Percentiles rank a stretch among this genome's conserved stretches.
phyloP scores from a whole-genome alignment of 2,329 filamentous ascomycete genomes.

The Didymella pomorum region DNA sequence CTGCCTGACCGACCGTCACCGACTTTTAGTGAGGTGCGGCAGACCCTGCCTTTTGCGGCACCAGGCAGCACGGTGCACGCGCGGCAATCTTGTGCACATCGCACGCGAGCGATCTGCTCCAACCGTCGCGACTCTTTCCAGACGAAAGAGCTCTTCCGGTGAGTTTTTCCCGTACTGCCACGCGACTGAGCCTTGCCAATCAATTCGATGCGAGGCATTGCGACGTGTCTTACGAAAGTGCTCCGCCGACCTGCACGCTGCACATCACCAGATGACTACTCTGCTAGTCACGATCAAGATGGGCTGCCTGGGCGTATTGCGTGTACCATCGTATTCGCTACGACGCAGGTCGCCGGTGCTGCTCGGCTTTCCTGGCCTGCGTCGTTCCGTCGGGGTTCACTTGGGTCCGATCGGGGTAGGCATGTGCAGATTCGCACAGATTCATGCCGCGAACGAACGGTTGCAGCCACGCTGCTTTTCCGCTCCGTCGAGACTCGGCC shows the following conservation, averaged over 20 bases:
- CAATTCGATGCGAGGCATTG: slow-evolving; percentile 18
- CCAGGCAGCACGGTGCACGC: slow-evolving; percentile 16
- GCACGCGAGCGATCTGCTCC: slow-evolving; percentile 21
- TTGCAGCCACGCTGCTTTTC: slow-evolving; percentile 17
- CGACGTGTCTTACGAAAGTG: slow-evolving; percentile 19
- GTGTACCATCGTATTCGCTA: slow-evolving; percentile 20
- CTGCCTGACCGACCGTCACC: slow-evolving; percentile 22
- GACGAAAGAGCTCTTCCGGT: slow-evolving; percentile 27
- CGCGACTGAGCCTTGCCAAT: slow-evolving; percentile 12
- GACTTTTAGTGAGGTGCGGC: slow-evolving; percentile 19
- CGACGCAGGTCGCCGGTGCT: slow-evolving; percentile 15
- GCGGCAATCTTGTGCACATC: slow-evolving; percentile 6
- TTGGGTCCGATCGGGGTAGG: slow-evolving; percentile 16
- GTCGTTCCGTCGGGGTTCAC: slow-evolving; percentile 18
- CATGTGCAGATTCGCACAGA: slow-evolving; percentile 8
- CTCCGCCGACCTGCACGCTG: slow-evolving; percentile 21
- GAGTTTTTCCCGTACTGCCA: slow-evolving; percentile 13
- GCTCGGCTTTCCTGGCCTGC: slow-evolving; percentile 14
- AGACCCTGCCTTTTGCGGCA: slow-evolving; percentile 16
- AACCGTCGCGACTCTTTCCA: slow-evolving; percentile 28
- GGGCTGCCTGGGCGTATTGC: slow-evolving; percentile 15
- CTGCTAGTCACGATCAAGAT: slow-evolving; percentile 12
- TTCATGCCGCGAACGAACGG: slow-evolving; percentile 12
- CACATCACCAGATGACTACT: slow-evolving; percentile 11
- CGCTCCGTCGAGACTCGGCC: slow-evolving; percentile 36